phyloP scores from a whole-genome alignment of 768 basidiomycete genomes.

The Boletus reticulatus region DNA sequence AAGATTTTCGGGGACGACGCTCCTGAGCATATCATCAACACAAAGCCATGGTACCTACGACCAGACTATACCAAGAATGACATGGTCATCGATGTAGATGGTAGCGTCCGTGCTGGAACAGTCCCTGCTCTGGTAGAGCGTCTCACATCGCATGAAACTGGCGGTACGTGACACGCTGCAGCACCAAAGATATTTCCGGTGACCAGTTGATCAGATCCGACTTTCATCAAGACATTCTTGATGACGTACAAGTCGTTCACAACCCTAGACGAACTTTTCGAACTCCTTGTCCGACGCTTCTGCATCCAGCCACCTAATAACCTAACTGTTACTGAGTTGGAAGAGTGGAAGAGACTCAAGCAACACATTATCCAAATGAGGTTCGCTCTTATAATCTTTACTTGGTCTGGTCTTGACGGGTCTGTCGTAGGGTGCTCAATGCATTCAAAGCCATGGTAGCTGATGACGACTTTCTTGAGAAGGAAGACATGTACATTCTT shows the following conservation, averaged over 20 bases:
- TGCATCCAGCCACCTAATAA: conserved; percentile 71
- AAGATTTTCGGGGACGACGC: conserved; percentile 65
- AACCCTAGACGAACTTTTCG: conserved; percentile 76
- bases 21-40: conserved; percentile 44
- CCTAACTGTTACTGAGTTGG: conserved; percentile 56
- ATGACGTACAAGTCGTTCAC: conserved; percentile 97
- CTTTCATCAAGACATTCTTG: conserved; percentile 85
- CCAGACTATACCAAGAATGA: conserved; percentile 78
- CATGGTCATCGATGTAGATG: conserved; percentile 83
- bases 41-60: conserved; percentile 81
- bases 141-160: conserved; percentile 86
- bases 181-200: not conserved
- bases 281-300: conserved; percentile 79
- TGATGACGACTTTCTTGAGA: conserved; percentile 80
- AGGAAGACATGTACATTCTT: conserved; percentile 81
- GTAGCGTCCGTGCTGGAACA: conserved; percentile 83
- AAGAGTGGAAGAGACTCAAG: conserved; percentile 83
- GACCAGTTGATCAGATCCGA: conserved; percentile 50
- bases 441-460: conserved; percentile 87
- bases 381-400: conserved; percentile 42
- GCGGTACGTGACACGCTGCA: conserved; percentile 51
- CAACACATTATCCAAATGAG: conserved; percentile 84
- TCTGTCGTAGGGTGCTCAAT: conserved; percentile 65
- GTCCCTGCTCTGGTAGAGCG: conserved; percentile 83
- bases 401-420: not conserved